Conservation (phyloP, 2,329 filamentous ascomycete genomes). For the Penicillium sp. region DNA sequence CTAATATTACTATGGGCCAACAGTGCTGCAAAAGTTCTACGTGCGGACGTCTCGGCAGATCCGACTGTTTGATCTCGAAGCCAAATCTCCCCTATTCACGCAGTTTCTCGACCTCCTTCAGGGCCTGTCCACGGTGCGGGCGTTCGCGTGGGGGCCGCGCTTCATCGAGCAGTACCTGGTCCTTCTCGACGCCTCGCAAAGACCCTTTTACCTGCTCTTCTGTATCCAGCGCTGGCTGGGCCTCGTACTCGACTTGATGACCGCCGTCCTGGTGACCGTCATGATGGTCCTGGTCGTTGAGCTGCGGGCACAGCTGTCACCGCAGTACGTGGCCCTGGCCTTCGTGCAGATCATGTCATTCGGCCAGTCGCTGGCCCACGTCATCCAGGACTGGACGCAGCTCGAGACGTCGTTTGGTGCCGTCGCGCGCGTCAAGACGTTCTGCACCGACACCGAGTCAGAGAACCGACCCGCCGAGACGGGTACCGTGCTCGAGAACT, state of each 20-base stretch:
- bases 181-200: neutral
- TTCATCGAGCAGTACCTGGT: neutral
- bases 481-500: neutral
- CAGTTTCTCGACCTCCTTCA: neutral
- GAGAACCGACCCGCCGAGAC: neutral
- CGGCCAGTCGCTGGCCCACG: neutral
- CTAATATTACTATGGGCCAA: neutral
- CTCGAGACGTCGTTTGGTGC: neutral
- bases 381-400: neutral
- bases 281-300: neutral
- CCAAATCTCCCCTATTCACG: neutral
- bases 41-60: neutral
- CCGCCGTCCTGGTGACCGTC: neutral
- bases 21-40: neutral
- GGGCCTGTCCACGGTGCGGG: neutral
- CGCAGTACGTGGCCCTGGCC: neutral
- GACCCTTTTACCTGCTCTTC: neutral
- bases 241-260: neutral
- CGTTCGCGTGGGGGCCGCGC: neutral
- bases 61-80: neutral
- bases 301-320: neutral
- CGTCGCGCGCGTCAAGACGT: neutral
- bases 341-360: neutral
- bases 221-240: neutral
- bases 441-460: too few species aligned